These are phyloP conservation scores for Elaeis guineensis DNA, from an alignment of 176 grass and related monocot genomes.

Conservation along the genomic window DNA sequence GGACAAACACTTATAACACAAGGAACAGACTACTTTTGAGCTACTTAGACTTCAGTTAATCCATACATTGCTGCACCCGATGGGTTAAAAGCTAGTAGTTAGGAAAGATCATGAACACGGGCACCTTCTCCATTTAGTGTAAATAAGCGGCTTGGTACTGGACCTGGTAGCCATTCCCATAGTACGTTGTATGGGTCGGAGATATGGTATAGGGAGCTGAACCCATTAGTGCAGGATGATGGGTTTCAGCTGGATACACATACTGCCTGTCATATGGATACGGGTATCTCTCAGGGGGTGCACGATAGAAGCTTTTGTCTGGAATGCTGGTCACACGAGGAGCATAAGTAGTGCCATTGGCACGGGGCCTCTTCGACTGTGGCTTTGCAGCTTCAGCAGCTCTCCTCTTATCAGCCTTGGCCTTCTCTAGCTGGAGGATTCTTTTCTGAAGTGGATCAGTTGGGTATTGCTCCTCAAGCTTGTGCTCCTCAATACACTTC, in stretches of 20 bases:
- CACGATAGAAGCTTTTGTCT: conserved; percentile 79
- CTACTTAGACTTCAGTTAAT: not conserved
- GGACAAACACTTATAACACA: not conserved
- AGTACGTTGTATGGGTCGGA: conserved; percentile 51
- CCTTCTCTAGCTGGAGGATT: conserved; percentile 85
- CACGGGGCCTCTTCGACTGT: conserved; percentile 75
- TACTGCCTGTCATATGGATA: conserved; percentile 63
- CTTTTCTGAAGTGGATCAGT: conserved; percentile 66
- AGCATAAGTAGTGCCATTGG: conserved; percentile 43
- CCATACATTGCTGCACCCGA: not conserved
- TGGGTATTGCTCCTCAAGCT: conserved; percentile 68
- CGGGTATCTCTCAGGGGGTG: conserved; percentile 49
- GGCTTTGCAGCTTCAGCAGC: conserved; percentile 75
- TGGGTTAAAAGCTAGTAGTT: conserved; percentile 42
- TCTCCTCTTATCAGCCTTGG: conserved; percentile 89
- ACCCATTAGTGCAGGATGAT: conserved; percentile 49
- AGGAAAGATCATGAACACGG: conserved; percentile 21
- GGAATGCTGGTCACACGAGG: conserved; percentile 36
- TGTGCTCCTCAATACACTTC: conserved; percentile 91
- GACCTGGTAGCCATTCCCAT: conserved; percentile 67
- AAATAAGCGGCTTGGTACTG: conserved; percentile 68
- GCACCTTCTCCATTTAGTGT: conserved; percentile 52
- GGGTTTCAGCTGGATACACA: conserved; percentile 44
- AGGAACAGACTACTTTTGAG: not conserved
- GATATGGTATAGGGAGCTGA: conserved; percentile 46